A percentile compares a stretch with the other conserved stretches of the same genome.
These are phyloP conservation scores for Acmispon strigosus DNA, from an alignment of 306 rosid species.

Conservation along the genomic window DNA sequence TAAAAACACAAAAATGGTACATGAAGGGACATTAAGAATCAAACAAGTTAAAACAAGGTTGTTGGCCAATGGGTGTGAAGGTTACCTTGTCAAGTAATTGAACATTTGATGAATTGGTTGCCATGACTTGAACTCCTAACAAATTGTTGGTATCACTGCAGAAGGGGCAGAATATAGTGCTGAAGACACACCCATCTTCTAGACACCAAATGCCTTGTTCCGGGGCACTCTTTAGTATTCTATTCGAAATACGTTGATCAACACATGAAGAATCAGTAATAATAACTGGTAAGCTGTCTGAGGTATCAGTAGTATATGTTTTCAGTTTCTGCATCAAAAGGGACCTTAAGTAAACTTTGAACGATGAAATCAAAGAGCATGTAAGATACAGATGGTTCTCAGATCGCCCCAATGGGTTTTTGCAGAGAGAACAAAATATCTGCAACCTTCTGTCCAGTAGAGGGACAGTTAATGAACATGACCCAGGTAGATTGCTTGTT, in stretches of 20 bases:
- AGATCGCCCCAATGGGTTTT: slow-evolving; percentile 65
- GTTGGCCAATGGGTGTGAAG: slow-evolving; percentile 7
- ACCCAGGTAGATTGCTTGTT: slow-evolving; percentile 16
- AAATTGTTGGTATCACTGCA: slow-evolving; percentile 42
- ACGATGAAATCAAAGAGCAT: slow-evolving; percentile 52
- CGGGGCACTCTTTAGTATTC: slow-evolving; percentile 25
- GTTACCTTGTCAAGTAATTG: slow-evolving; percentile 72
- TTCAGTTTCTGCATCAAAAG: slow-evolving; percentile 36
- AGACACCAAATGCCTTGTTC: slow-evolving; percentile 70
- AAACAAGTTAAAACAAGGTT: slow-evolving; percentile 6
- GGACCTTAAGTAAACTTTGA: slow-evolving; percentile 50
- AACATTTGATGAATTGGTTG: slow-evolving; percentile 62
- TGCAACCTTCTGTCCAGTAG: slow-evolving; percentile 39
- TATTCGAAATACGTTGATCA: slow-evolving; percentile 39
- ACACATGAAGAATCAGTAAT: slow-evolving; percentile 54
- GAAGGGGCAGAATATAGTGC: slow-evolving; percentile 68
- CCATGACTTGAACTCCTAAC: slow-evolving; percentile 78
- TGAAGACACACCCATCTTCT: slow-evolving; percentile 87
- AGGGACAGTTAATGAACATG: slow-evolving; percentile 33
- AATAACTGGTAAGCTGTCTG: slow-evolving; percentile 42
- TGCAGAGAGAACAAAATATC: slow-evolving; percentile 69
- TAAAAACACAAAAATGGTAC: neutral
- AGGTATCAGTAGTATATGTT: slow-evolving; percentile 13
- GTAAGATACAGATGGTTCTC: slow-evolving; percentile 49
- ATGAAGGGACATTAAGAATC: neutral